A percentile compares a stretch with the other conserved stretches of the same genome.
Conservation (phyloP, 2,329 filamentous ascomycete genomes). For the Dendrostoma leiphaemia region DNA sequence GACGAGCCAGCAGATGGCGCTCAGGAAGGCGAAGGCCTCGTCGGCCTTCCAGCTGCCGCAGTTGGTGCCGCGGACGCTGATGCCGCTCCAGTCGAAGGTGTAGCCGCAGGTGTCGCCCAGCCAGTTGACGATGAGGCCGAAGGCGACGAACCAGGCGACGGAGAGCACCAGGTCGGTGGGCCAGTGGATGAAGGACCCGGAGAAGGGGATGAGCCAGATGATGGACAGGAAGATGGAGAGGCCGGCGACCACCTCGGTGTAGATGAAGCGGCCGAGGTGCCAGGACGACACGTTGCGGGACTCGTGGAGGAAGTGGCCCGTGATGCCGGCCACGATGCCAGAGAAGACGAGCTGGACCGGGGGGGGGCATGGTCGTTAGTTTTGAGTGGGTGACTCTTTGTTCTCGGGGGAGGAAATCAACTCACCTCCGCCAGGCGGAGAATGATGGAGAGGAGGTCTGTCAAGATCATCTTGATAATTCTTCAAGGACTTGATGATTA, state of each 20-base stretch:
- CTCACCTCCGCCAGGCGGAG: constrained; percentile 49
- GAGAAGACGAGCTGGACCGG: constrained; percentile 60
- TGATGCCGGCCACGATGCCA: constrained; percentile 69
- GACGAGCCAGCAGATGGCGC: constrained; percentile 68
- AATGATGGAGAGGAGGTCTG: constrained; percentile 53
- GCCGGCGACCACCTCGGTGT: constrained; percentile 69
- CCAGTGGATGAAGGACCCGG: constrained; percentile 66
- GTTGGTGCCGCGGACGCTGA: constrained; percentile 45
- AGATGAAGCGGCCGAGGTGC: constrained; percentile 67
- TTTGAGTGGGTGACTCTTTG: neutral
- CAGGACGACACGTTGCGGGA: constrained; percentile 46
- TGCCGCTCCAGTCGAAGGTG: constrained; percentile 58
- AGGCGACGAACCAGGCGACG: constrained; percentile 67
- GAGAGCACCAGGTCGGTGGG: constrained; percentile 69
- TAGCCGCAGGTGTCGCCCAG: constrained; percentile 50
- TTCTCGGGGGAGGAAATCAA: neutral
- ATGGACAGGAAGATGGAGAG: constrained; percentile 67
- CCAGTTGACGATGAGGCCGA: constrained; percentile 62
- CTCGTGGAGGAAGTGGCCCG: constrained; percentile 59
- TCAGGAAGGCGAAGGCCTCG: constrained; percentile 70
- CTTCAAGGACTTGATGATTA: neutral
- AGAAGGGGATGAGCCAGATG: constrained; percentile 72
- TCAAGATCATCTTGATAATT: constrained; percentile 45
- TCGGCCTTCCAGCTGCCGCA: constrained; percentile 71
- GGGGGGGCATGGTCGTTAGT: neutral